Base-by-base conservation (phyloP, 2,329 filamentous ascomycete species). In the Pestalotiopsis sp. region DNA sequence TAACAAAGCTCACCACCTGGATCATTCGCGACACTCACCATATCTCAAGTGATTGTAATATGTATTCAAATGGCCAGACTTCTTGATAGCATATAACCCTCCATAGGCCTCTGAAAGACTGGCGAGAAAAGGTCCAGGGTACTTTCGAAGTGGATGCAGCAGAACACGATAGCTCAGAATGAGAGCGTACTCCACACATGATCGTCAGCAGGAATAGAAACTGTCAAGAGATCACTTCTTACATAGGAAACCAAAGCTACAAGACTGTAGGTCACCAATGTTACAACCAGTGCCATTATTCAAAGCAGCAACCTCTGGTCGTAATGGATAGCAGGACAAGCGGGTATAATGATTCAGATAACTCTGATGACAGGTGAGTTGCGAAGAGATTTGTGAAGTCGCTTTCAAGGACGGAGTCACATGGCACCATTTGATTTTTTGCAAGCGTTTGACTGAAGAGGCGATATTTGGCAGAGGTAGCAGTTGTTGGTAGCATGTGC, bases 11-110 rank as follows among this genome's bases (percentile, higher is more conserved):
- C 14, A 31, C 11, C n/a, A 31, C 11, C n/a, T 3, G 3, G 7
- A 20, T n/a, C 1, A 5, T 59, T 59, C 14, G 27, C 4, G 11
- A 3, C 27, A 27, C 27, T 59, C 38, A 63, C 60, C 60, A 64
- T 39, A 65, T 2, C 71, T 72, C 38, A 38, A 27, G 11, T 63
- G 60, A 27, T 63, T 63, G 3, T 63, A 12, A 5, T 63, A 41
- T 6, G 60, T 39, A 4, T 38, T 11, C 60, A 63, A 20, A 13
- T 63, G 60, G 6, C 14, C 13, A 2, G 4, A 12, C 36, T 63
- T 63, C 27, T 7, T 23, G 4, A 63, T 17, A 20, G 27, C 60
- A 63, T 63, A 39, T 1, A 39, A 17, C 5, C 60, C 60, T 20
- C 36, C 60, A 41, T 63, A 63, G 20, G 13, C 60, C 9, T 63